Evolutionary conservation across 2,329 filamentous ascomycete species (phyloP).

Genomic region (Aspergillus pseudoviridinutans): DNA sequence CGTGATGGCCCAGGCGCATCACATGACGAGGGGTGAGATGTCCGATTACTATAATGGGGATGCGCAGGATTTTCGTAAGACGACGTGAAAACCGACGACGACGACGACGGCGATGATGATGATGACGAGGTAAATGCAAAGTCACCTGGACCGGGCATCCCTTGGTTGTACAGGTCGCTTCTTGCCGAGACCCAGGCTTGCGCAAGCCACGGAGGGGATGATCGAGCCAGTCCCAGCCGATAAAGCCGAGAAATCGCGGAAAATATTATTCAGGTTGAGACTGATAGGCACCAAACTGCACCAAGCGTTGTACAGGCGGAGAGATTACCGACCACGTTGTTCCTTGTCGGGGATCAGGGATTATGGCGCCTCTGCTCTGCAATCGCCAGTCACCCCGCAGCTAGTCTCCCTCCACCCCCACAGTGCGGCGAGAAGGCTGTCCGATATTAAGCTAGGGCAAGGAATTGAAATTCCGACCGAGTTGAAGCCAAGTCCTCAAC

Average conservation of each 20-base stretch:
- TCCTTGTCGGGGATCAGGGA: constrained; percentile 14
- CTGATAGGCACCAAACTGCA: constrained; percentile 11
- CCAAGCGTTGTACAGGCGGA: constrained; percentile 3
- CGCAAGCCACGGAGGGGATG: not conserved
- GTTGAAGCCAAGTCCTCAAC: not conserved
- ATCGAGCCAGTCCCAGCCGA: not conserved
- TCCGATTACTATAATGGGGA: constrained; percentile 6
- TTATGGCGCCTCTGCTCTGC: constrained; percentile 12
- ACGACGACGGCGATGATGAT: constrained; percentile 1
- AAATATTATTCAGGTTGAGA: not conserved
- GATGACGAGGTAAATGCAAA: constrained; percentile 10
- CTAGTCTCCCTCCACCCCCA: constrained; percentile 16
- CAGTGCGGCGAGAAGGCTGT: constrained; percentile 1
- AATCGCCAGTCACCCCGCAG: constrained; percentile 19
- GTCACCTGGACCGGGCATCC: constrained; percentile 14
- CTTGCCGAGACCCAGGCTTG: not conserved
- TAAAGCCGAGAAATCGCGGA: not conserved
- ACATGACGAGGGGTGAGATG: constrained; percentile 11
- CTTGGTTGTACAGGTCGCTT: constrained; percentile 9
- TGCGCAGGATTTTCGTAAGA: not conserved
- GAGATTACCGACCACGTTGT: constrained; percentile 17
- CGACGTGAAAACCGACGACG: not conserved
- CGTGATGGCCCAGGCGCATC: constrained; percentile 7
- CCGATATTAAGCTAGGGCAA: not conserved
- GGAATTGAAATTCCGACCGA: not conserved